Conservation (phyloP, 768 basidiomycete genomes). For the Termitomyces sp. region DNA sequence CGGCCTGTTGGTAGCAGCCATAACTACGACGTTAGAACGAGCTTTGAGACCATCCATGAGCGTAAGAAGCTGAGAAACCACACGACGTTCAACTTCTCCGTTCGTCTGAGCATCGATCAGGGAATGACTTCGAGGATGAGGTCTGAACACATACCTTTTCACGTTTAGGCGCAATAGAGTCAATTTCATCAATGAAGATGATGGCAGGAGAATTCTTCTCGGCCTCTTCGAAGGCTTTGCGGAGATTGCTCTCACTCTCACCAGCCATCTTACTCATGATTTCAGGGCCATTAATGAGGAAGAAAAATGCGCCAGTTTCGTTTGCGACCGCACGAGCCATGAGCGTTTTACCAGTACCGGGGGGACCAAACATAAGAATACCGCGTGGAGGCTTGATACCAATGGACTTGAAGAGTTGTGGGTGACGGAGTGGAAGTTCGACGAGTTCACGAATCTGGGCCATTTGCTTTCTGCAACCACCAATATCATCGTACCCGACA, state of each 20-base stretch:
- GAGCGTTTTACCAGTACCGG: conserved; percentile 98
- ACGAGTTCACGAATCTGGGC: conserved; percentile 99
- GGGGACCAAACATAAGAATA: conserved; percentile 97
- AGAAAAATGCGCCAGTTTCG: conserved; percentile 99
- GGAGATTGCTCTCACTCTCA: conserved; percentile 93
- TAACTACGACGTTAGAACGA: conserved; percentile 98
- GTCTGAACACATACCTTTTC: conserved; percentile 66
- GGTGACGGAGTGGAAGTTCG: conserved; percentile 95
- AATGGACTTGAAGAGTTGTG: conserved; percentile 99
- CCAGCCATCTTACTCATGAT: conserved; percentile 99
- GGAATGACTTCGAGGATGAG: neutral
- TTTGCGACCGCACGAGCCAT: conserved; percentile 99
- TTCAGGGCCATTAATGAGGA: conserved; percentile 99
- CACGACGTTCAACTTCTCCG: conserved; percentile 98
- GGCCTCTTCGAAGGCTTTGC: conserved; percentile 99
- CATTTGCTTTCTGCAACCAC: conserved; percentile 99
- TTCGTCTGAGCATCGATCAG: conserved; percentile 63
- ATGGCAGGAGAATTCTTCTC: conserved; percentile 99
- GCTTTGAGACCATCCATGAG: conserved; percentile 99
- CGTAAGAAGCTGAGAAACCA: conserved; percentile 96
- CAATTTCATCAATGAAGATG: conserved; percentile 99
- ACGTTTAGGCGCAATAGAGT: conserved; percentile 99
- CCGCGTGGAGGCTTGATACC: conserved; percentile 99
- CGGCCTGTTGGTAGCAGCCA: conserved; percentile 98
- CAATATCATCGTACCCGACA: conserved; percentile 99